Evolutionary conservation across 495 filamentous ascomycete genomes (phyloP).

Genomic region (Tuber brumale): DNA sequence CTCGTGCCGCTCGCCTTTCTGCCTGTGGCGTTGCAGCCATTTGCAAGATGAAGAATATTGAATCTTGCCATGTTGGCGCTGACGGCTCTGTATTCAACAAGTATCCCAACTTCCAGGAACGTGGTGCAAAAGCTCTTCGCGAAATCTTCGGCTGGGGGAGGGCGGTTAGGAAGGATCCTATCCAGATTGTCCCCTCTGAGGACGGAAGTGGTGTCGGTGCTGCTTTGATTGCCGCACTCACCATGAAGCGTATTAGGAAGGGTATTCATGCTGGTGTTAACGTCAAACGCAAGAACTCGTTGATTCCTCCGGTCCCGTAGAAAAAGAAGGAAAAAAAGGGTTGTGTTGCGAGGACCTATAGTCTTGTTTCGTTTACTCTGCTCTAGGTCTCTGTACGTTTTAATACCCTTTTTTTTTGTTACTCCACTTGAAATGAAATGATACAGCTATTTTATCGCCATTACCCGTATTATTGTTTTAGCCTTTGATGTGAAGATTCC

Average conservation of each 20-base stretch:
- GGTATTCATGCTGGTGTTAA: conserved; percentile 42
- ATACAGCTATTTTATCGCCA: not conserved
- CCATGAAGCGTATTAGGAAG: conserved; percentile 55
- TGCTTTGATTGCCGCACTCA: conserved; percentile 87
- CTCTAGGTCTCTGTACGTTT: not conserved
- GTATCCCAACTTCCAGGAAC: conserved; percentile 92
- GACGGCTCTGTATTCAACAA: conserved; percentile 98
- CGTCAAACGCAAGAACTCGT: conserved; percentile 42
- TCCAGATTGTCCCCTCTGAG: conserved; percentile 79
- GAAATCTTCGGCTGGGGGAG: conserved; percentile 90
- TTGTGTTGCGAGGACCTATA: not conserved
- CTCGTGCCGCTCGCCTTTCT: conserved; percentile 83
- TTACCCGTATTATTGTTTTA: not conserved
- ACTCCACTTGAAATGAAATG: not conserved
- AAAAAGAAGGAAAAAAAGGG: not conserved
- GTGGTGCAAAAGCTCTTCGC: conserved; percentile 77
- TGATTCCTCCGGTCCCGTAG: conserved; percentile 37
- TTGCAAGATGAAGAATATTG: conserved; percentile 85
- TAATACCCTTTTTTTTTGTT: not conserved
- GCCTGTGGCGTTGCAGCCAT: conserved; percentile 93
- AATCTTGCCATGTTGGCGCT: conserved; percentile 85
- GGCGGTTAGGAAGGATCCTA: conserved; percentile 65
- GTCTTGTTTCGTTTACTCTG: not conserved
- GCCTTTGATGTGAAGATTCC: not conserved
- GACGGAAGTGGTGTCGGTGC: conserved; percentile 96